A percentile compares a stretch with the other conserved stretches of the same genome.
Conservation (phyloP, 1,284 basidiomycete genomes). For the Apiotrichum veenhuisii region DNA sequence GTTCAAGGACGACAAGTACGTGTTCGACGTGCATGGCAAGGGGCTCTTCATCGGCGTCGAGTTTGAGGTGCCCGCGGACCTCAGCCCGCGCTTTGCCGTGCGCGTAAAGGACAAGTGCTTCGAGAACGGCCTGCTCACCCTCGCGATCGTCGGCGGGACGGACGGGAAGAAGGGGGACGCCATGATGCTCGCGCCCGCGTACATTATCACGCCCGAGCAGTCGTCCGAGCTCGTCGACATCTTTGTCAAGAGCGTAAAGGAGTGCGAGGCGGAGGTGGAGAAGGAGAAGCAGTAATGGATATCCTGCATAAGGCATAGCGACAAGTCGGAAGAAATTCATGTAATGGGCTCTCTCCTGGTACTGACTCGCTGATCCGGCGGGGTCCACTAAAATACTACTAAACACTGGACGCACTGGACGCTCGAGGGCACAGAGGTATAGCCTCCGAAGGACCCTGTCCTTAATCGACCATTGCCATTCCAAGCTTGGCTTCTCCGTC, state of each 20-base stretch:
- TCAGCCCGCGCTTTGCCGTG: constrained; percentile 25
- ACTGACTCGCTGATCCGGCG: too few species aligned
- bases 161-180: constrained; percentile 31
- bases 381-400: too few species aligned
- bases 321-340: background rate
- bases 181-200: constrained; percentile 30
- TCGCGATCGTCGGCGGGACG: constrained; percentile 25
- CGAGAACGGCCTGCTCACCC: constrained; percentile 27
- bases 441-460: too few species aligned
- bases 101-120: constrained; percentile 29
- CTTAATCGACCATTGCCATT: too few species aligned
- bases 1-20: constrained; percentile 17
- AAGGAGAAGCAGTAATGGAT: background rate
- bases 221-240: constrained; percentile 23
- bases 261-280: constrained; percentile 11
- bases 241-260: constrained; percentile 13
- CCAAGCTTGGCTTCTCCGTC: too few species aligned
- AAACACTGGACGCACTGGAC: too few species aligned
- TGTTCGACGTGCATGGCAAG: constrained; percentile 49
- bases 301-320: background rate
- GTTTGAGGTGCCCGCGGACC: constrained; percentile 21
- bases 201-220: constrained; percentile 25
- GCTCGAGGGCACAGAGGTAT: too few species aligned
- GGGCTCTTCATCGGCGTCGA: constrained; percentile 54
- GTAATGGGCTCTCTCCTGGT: background rate